Conservation (phyloP, 495 filamentous ascomycete genomes). For the Podospora fimiseda region DNA sequence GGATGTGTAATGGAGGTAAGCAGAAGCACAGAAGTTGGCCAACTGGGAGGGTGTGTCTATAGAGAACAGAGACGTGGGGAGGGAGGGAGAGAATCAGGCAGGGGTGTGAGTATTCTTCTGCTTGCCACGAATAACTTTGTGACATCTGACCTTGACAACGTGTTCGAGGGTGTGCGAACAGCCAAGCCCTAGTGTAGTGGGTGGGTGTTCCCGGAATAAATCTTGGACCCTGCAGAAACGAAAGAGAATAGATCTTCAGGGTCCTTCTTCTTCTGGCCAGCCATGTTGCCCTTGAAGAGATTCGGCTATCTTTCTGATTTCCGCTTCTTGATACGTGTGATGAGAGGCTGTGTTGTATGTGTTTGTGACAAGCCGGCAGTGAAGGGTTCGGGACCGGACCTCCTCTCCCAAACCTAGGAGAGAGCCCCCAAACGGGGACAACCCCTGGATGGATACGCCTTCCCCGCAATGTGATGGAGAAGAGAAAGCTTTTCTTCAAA, state of each 20-base stretch:
- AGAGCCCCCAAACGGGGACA: not conserved
- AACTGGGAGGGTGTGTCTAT: too few relatives aligned
- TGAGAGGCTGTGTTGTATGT: too few relatives aligned
- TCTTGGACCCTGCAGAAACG: not conserved
- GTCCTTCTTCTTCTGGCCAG: not conserved
- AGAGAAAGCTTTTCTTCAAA: not conserved
- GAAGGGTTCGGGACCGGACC: too few relatives aligned
- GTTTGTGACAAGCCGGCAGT: too few relatives aligned
- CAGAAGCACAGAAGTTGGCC: too few relatives aligned
- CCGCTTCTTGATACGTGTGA: too few relatives aligned
- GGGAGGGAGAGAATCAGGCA: not conserved
- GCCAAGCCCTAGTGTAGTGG: not conserved
- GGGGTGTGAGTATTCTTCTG: not conserved
- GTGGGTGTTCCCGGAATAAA: not conserved
- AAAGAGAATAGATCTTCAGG: not conserved
- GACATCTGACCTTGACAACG: too few relatives aligned
- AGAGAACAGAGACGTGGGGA: not conserved
- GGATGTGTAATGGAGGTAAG: too few relatives aligned
- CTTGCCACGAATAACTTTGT: too few relatives aligned
- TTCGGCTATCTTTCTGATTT: not conserved
- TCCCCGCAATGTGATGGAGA: not conserved
- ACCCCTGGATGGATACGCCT: not conserved
- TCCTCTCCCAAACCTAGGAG: too few relatives aligned
- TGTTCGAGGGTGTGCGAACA: not conserved
- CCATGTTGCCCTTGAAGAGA: not conserved